Evolutionary conservation across 257 asterid species (phyloP), one percentile per base, ranked within the genome.

Genomic region (Solanum sejunctum): DNA sequence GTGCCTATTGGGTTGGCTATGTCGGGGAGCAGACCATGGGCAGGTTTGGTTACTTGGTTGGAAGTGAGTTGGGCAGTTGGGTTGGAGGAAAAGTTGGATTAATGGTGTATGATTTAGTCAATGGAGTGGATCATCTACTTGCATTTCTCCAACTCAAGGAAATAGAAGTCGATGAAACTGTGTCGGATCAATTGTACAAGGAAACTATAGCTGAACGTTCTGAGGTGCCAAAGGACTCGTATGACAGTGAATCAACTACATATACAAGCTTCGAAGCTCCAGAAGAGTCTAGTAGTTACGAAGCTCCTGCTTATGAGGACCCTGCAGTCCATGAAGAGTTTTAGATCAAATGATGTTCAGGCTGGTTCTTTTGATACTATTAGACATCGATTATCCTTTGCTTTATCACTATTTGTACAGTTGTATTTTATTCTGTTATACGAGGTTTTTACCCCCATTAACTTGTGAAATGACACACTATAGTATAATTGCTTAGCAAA

Each of bases 61-160:
- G 99, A 52, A 93, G 99, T 87, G 95, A 91, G 54, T 71, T 96
- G 91, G 99, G 99, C 51, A 95, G 99, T 86, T 96, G 98, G 98
- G 82, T 93, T 81, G 99, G 99, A 78, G 99, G 97, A 85, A 89
- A 93, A 90, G 85, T 93, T 81, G 99, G 99, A 89, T 83, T 96
- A 61, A 93, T 96, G 99, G 91, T 91, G 70, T 96, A 96, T 88
- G 99, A 96, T 86, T 89, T 96, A 82, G 98, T 92, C 21, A 91
- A 85, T 81, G 99, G 99, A 67, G 79, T 92, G 85, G 89, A 92
- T 36, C 90, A 85, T 92, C 60, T 96, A 83, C 87, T 93, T 88
- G 91, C 73, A 86, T 80, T 82, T 66, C 67, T 84, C 69, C 69
- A 86, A 70, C 57, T 61, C n/a, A 87, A 51, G 26, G 94, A 91